Conservation (phyloP, 2,329 filamentous ascomycete genomes). For the Fusarium subglutinans region DNA sequence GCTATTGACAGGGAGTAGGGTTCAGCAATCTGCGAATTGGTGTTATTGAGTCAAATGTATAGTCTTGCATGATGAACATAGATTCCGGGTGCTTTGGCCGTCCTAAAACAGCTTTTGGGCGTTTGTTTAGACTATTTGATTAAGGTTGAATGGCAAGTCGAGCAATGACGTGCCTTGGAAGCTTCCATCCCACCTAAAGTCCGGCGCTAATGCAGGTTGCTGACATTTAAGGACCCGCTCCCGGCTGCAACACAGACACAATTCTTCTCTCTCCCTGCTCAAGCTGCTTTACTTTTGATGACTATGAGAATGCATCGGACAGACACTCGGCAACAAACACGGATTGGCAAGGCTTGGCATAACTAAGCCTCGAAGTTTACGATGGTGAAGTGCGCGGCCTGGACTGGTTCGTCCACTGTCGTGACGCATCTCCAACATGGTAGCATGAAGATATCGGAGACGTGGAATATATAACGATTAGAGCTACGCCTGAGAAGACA, state of each 20-base stretch:
- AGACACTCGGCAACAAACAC: background rate
- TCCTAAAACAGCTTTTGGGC: fast-evolving
- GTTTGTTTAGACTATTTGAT: background rate
- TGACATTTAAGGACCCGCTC: background rate
- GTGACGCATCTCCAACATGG: background rate
- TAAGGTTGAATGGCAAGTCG: background rate
- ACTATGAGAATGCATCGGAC: fast-evolving
- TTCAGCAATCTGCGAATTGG: background rate
- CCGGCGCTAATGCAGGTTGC: background rate
- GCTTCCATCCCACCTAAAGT: background rate
- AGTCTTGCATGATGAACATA: background rate
- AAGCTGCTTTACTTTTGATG: background rate
- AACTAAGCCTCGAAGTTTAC: background rate
- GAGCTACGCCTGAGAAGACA: fast-evolving
- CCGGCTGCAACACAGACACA: background rate
- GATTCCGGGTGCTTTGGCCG: too few species aligned
- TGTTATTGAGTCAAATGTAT: fast-evolving
- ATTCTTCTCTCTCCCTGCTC: background rate
- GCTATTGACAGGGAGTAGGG: background rate
- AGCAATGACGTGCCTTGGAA: background rate
- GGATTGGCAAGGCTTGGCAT: background rate
- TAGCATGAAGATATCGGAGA: fast-evolving
- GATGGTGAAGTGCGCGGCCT: background rate
- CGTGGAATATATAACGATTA: background rate
- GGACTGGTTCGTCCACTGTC: fast-evolving